Base-by-base conservation (phyloP, 75 land plant species). In the Gnetum montanum region DNA sequence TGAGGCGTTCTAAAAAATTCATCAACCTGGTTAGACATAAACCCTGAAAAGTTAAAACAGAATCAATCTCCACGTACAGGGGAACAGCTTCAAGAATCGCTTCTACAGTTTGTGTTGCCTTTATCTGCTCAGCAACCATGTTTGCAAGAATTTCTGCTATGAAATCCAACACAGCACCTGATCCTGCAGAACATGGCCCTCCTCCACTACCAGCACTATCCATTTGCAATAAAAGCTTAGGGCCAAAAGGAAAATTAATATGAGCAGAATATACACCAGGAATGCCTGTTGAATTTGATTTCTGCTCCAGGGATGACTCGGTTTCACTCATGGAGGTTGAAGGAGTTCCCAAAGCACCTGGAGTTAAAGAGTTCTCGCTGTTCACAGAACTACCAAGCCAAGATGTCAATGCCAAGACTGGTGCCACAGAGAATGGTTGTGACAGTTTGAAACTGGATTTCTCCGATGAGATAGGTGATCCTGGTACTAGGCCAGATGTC, bases 71-170 rank as follows among this genome's bases (percentile, higher is more conserved):
- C 57, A 84, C 77, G 66, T 63, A 76, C 6, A 81, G 43, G 27
- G 99, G 99, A 57, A 70, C 93, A 61, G 75, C 70, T 61, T 86
- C 99, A 67, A 95, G 66, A 23, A 86, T 69, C 23, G 66, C 59
- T 62, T 95, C 99, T n/a, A 95, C 62, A 43, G 69, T 46, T 26
- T 33, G 67, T 6, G 76, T 58, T 13, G 86, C 92, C 67, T 86
- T 95, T 13, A 76, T 53, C 33, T 84, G 92, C 46, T 90, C 97
- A 26, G 89, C 69, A 31, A 90, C 43, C 23, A 81, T 59, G 59
- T 86, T 92, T 45, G 97, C 82, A 59, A 95, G 75, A 59, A 95
- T 81, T 72, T 86, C 90, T 28, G 97, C 99, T 61, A 95, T 70
- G 56, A 95, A 78, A 73, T 95, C 99, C 43, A 95, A 56, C 30